Conservation (phyloP, 768 basidiomycete species). For the Termitomyces titanicus region DNA sequence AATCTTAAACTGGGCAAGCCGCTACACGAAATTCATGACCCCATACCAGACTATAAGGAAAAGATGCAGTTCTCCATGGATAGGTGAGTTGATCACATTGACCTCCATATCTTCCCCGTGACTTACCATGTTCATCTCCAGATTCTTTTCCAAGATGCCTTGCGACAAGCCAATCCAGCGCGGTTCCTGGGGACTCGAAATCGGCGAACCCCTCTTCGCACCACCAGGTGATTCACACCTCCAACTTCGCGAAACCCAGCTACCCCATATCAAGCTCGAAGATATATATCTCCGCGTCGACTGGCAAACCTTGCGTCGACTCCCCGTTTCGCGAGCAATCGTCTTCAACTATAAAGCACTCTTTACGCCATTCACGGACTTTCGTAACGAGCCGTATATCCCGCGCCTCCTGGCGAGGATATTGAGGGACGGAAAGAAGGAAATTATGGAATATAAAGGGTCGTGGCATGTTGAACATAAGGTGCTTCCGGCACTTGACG, state of each 20-base stretch:
- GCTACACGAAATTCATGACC: slow-evolving; percentile 40
- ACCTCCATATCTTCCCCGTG: too few relatives aligned
- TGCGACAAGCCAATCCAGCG: background rate
- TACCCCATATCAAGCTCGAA: slow-evolving; percentile 32
- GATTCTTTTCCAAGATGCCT: background rate
- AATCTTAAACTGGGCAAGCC: slow-evolving; percentile 43
- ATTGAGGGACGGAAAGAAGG: slow-evolving; percentile 34
- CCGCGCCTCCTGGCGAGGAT: slow-evolving; percentile 44
- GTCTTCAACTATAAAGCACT: slow-evolving; percentile 54
- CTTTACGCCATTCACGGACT: slow-evolving; percentile 44
- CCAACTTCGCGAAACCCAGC: slow-evolving; percentile 28
- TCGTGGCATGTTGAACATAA: slow-evolving; percentile 40
- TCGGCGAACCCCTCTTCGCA: slow-evolving; percentile 45
- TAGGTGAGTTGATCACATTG: slow-evolving; percentile 28
- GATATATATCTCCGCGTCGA: slow-evolving; percentile 48
- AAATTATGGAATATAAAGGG: slow-evolving; percentile 43
- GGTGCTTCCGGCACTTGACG: slow-evolving; percentile 40
- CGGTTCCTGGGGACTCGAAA: background rate
- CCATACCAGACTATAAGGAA: slow-evolving; percentile 47
- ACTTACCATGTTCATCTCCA: background rate
- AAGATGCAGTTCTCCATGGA: slow-evolving; percentile 49
- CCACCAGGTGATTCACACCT: slow-evolving; percentile 38
- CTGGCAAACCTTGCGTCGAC: slow-evolving; percentile 51
- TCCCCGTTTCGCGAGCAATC: slow-evolving; percentile 45
- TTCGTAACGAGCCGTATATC: slow-evolving; percentile 45